A percentile compares a stretch with the other conserved stretches of the same genome.
These are phyloP conservation scores for Fusarium nurragi DNA, from an alignment of 2,329 filamentous ascomycete genomes.

Conservation along the genomic window DNA sequence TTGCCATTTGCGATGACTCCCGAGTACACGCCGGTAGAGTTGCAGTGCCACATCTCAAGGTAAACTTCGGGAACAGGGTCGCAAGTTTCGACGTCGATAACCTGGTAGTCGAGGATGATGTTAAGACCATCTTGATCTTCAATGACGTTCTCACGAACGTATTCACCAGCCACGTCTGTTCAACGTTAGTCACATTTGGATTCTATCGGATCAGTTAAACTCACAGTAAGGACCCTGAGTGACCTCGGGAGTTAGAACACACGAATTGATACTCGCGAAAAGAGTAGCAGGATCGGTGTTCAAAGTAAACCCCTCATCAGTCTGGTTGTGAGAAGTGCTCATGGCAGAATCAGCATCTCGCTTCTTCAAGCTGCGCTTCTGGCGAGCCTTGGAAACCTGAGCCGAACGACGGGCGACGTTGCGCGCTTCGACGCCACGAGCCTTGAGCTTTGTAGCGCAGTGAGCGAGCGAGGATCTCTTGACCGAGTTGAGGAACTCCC, in stretches of 20 bases:
- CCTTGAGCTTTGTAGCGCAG: constrained; percentile 57
- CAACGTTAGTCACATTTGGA: background rate
- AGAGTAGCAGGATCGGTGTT: constrained; percentile 47
- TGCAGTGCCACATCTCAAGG: constrained; percentile 59
- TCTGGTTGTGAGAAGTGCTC: constrained; percentile 51
- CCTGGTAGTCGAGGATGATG: constrained; percentile 56
- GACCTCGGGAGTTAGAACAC: constrained; percentile 60
- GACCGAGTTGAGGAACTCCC: constrained; percentile 52
- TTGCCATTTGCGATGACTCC: constrained; percentile 53
- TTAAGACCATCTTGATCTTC: constrained; percentile 55
- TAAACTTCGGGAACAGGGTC: constrained; percentile 53
- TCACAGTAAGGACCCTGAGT: constrained; percentile 60
- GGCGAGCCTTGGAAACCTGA: constrained; percentile 53
- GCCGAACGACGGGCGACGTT: constrained; percentile 57
- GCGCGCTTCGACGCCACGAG: constrained; percentile 56
- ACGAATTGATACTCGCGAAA: constrained; percentile 54
- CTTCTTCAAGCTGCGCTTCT: constrained; percentile 48
- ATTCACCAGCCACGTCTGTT: constrained; percentile 46
- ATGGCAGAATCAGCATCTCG: constrained; percentile 49
- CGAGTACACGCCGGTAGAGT: constrained; percentile 59
- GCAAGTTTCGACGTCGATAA: constrained; percentile 57
- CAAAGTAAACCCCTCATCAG: constrained; percentile 46
- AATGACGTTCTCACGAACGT: constrained; percentile 50
- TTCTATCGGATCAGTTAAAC: background rate
- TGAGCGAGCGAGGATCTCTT: constrained; percentile 56